These are phyloP conservation scores for Onygenales sp. DNA, from an alignment of 2,329 filamentous ascomycete species.

Conservation along the genomic window DNA sequence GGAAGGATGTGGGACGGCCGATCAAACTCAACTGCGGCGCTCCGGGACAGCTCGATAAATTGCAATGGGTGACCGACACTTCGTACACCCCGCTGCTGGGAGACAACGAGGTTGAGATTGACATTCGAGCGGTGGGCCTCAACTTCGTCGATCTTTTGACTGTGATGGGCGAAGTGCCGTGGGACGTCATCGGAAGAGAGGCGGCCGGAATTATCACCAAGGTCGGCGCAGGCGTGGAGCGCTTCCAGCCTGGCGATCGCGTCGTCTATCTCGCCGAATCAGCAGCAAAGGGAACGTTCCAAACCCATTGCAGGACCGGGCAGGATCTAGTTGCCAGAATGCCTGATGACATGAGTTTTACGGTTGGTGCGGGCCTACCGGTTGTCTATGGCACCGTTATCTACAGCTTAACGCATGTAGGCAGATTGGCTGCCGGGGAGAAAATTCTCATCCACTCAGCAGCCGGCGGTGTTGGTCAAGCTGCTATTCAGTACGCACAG, in stretches of 20 bases:
- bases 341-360: constrained; percentile 12
- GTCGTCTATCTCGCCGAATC: constrained; percentile 20
- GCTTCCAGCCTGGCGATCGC: constrained; percentile 24
- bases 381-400: constrained; percentile 13
- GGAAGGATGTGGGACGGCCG: constrained; percentile 7
- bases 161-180: constrained; percentile 23
- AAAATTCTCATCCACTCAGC: constrained; percentile 18
- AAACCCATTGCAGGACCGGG: constrained; percentile 8
- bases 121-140: constrained; percentile 4
- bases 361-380: constrained; percentile 14
- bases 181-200: constrained; percentile 26
- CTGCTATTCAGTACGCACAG: constrained; percentile 15
- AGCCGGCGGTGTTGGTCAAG: constrained; percentile 17
- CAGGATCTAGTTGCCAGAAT: constrained; percentile 10
- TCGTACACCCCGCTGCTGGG: constrained; percentile 11
- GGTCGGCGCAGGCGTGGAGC: constrained; percentile 10
- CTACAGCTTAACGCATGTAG: constrained; percentile 13
- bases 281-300: constrained; percentile 9
- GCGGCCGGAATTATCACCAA: constrained; percentile 18
- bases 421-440: constrained; percentile 10
- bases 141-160: constrained; percentile 23
- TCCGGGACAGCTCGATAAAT: constrained; percentile 12
- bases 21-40: constrained; percentile 13
- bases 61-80: constrained; percentile 14
- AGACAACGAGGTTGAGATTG: constrained; percentile 12